A percentile compares a stretch with the other conserved stretches of the same genome.
Conservation (phyloP, 2,329 filamentous ascomycete species). For the Chalara sp. region DNA sequence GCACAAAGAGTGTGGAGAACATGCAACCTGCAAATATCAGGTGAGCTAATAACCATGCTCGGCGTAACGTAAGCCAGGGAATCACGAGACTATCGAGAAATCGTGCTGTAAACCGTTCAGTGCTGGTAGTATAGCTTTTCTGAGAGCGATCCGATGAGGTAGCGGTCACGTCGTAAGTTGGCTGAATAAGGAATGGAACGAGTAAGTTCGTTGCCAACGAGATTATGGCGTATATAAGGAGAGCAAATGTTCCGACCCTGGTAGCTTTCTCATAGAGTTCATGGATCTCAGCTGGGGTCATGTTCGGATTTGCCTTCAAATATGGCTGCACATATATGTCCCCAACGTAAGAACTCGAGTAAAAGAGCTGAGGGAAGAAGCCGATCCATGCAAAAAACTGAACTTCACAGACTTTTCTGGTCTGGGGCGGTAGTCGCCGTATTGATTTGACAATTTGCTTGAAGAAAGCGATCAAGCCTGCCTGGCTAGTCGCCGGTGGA, state of each 20-base stretch:
- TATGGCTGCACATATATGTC: conserved; percentile 86
- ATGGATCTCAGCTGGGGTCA: conserved; percentile 71
- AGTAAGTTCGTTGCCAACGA: conserved; percentile 77
- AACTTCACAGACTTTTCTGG: conserved; percentile 72
- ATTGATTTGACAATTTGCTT: conserved; percentile 70
- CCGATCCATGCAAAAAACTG: conserved; percentile 89
- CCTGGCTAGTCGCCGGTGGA: conserved; percentile 49
- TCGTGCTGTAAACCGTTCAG: conserved; percentile 27
- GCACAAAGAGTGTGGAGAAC: conserved; percentile 76
- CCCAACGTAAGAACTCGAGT: conserved; percentile 88
- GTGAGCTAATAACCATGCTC: conserved; percentile 80
- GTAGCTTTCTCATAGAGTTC: conserved; percentile 78
- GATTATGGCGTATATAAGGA: conserved; percentile 81
- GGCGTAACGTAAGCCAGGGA: conserved; percentile 76
- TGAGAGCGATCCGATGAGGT: conserved; percentile 21
- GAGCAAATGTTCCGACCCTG: conserved; percentile 78
- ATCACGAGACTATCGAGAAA: conserved; percentile 62
- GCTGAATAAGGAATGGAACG: conserved; percentile 78
- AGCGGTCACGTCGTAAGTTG: conserved; percentile 56
- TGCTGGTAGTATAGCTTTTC: conserved; percentile 22
- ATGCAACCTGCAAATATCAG: conserved; percentile 78
- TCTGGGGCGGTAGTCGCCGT: conserved; percentile 71
- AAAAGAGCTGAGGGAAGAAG: conserved; percentile 94
- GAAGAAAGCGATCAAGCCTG: conserved; percentile 74
- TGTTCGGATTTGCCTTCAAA: conserved; percentile 69